Evolutionary conservation across 2,329 filamentous ascomycete species (phyloP), one percentile per base, ranked within the genome.

Genomic region (Aureobasidium sp.): DNA sequence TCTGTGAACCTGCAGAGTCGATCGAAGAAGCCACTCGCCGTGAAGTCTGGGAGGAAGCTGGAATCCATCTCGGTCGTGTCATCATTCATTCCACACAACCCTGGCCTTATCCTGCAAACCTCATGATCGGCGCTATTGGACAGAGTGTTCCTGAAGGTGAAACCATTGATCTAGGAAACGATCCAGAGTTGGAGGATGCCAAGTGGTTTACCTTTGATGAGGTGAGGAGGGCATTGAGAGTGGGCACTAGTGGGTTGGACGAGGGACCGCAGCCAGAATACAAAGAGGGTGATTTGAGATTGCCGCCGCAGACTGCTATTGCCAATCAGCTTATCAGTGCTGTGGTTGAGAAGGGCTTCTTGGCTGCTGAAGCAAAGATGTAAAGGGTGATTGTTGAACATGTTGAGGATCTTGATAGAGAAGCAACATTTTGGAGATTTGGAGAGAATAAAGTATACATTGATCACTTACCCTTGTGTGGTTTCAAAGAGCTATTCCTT

Each of bases 301-400:
- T 99, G 71, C 94, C 94, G 50, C 91, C 91, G 2, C 78, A 81
- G 63, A 96, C 91, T 39, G 93, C 94, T 1, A 97, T 99, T 81
- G 94, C 94, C 17, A 89, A 97, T 74, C 89, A 92, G 72, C 76
- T 97, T 71, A 86, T 99, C 68, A 82, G 80, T 58, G 90, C 91
- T 1, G 91, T 96, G 15, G 83, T 87, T 0, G 53, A 57, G 34
- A 84, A 86, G 56, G 91, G 91, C 0, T 94, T 89, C 72, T 77
- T 89, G 64, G 80, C 79, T 12, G 79, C 78, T 2, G 75, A 72
- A 39, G 68, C 73, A 4, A 79, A 78, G 74, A 77, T 79, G 55
- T 80, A 66, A 23, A 17, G 13, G 13, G 20, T 20, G 20, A 20
- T 20, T 20, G 20, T 42, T 42, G 39, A 23, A 20, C 7, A 41